Conservation (phyloP, 129 eudicot genomes). For the Erigeron canadensis region DNA sequence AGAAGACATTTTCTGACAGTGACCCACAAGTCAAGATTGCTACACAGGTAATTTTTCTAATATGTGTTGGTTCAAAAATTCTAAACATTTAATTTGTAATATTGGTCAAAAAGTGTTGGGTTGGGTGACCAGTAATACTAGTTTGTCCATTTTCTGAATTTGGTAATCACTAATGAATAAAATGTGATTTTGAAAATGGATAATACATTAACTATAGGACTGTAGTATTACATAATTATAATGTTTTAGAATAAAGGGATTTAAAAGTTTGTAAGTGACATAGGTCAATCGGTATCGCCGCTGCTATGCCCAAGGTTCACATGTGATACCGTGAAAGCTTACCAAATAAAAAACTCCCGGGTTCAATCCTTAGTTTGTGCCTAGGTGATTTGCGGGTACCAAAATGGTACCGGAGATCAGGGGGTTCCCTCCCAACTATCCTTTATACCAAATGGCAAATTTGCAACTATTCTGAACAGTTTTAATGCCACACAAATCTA, state of each 20-base stretch:
- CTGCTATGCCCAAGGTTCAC: no score
- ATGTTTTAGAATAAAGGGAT: background rate
- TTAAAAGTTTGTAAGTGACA: background rate
- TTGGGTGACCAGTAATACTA: background rate
- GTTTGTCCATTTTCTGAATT: background rate
- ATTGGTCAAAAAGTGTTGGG: background rate
- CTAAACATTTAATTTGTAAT: background rate
- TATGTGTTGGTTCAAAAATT: background rate
- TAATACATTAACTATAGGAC: no score
- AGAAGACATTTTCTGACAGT: conserved; percentile 67
- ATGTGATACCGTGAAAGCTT: no score
- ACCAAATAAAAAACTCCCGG: no score
- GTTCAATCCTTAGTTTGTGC: no score
- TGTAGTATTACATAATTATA: background rate
- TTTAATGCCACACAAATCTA: background rate
- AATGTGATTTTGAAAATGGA: background rate
- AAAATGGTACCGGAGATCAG: no score
- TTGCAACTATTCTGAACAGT: background rate
- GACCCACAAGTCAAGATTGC: conserved; percentile 83
- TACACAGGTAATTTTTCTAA: conserved; percentile 51
- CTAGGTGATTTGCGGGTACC: no score
- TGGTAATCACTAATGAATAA: background rate
- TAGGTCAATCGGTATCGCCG: no score
- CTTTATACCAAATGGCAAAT: background rate
- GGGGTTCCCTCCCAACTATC: no score